A percentile compares a stretch with the other conserved stretches of the same genome.
These are phyloP conservation scores for Phytophthora cryptogea DNA, from an alignment of 352 stramenopile genomes.

Conservation along the genomic window DNA sequence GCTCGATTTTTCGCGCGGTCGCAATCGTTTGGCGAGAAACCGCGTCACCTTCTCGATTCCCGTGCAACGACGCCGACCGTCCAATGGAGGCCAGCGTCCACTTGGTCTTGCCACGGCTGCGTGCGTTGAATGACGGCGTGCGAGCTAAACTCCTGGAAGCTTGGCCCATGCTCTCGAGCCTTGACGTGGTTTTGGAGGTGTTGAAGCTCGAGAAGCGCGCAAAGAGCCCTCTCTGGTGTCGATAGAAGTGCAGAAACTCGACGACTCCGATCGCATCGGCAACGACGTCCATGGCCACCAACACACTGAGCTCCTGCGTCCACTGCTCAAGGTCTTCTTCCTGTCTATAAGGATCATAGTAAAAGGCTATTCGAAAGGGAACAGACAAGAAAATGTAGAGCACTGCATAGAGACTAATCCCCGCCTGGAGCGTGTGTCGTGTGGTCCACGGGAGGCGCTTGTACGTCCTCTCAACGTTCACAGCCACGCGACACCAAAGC, in stretches of 20 bases:
- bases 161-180: background rate
- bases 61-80: background rate
- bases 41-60: too few relatives aligned
- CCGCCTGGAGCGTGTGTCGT: constrained; percentile 11
- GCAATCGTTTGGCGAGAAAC: background rate
- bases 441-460: constrained; percentile 21
- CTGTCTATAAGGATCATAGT: constrained; percentile 18
- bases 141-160: too few relatives aligned
- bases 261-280: constrained; percentile 16
- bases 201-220: constrained; percentile 18
- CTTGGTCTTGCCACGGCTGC: constrained; percentile 16
- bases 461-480: background rate
- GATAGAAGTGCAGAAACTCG: constrained; percentile 26
- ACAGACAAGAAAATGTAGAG: constrained; percentile 27
- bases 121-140: constrained; percentile 19
- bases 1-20: constrained; percentile 32
- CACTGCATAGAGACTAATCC: constrained; percentile 19
- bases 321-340: background rate
- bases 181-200: background rate
- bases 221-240: constrained; percentile 8
- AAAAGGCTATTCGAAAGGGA: constrained; percentile 29
- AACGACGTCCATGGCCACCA: constrained; percentile 12
- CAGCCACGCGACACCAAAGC: background rate
- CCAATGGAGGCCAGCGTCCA: constrained; percentile 30
- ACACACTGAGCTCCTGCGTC: constrained; percentile 23